Conservation (phyloP, 345 rosid genomes). For the Camelina sativa region DNA sequence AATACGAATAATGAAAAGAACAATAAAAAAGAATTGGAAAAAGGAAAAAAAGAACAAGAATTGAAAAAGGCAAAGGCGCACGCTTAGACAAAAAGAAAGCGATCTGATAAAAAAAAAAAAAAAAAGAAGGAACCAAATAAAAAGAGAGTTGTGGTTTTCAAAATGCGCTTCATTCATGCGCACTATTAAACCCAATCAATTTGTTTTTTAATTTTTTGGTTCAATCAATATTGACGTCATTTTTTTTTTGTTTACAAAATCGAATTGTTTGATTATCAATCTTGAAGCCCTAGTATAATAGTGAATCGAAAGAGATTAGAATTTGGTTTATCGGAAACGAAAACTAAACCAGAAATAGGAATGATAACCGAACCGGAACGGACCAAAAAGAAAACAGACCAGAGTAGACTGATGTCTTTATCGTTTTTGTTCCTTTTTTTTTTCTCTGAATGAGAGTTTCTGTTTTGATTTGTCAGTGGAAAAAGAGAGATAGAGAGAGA, state of each 20-base stretch:
- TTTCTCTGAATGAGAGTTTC: not conserved
- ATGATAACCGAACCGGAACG: not conserved
- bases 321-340: not conserved
- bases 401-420: not conserved
- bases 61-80: constrained; percentile 37
- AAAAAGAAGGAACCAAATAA: not conserved
- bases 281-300: too few relatives aligned
- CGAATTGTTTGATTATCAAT: too few relatives aligned
- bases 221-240: not conserved
- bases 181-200: constrained; percentile 28
- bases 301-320: not conserved
- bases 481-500: constrained; percentile 32
- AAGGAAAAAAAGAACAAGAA: constrained; percentile 32
- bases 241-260: not conserved
- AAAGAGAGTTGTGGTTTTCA: constrained; percentile 34
- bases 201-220: not conserved
- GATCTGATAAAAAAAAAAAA: not conserved
- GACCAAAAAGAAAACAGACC: constrained; percentile 17
- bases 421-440: not conserved
- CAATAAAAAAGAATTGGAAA: constrained; percentile 20
- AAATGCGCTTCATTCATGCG: constrained; percentile 44
- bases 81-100: constrained; percentile 44
- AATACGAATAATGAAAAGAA: not conserved
- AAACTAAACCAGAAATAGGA: constrained; percentile 1
- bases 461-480: constrained; percentile 42